A percentile compares a stretch with the other conserved stretches of the same genome.
These are phyloP conservation scores for Capronia coronata DNA, from an alignment of 2,329 filamentous ascomycete genomes.

Conservation along the genomic window DNA sequence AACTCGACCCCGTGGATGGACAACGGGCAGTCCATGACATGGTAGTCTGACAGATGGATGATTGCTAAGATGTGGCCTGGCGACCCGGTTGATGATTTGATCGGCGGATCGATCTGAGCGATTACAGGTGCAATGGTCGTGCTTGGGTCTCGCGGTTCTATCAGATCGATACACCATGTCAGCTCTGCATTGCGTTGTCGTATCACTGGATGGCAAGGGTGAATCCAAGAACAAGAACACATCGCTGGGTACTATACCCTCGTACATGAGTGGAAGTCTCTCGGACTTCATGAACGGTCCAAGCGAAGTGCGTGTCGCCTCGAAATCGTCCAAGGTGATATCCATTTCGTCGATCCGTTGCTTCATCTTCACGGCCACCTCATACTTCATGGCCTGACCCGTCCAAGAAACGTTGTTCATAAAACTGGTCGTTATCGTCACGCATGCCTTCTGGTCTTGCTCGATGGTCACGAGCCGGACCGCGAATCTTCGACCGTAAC, in stretches of 20 bases:
- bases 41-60: conserved; percentile 26
- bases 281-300: conserved; percentile 28
- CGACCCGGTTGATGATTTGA: conserved; percentile 14
- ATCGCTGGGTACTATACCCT: conserved; percentile 11
- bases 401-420: conserved; percentile 20
- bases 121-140: conserved; percentile 21
- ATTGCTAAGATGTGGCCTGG: conserved; percentile 23
- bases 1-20: conserved; percentile 14
- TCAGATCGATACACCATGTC: neutral
- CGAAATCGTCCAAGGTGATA: conserved; percentile 28
- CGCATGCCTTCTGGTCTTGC: conserved; percentile 17
- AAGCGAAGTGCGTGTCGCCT: conserved; percentile 4
- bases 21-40: conserved; percentile 25
- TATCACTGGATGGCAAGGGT: too few relatives aligned
- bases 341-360: conserved; percentile 15
- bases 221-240: too few relatives aligned
- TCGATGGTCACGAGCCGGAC: conserved; percentile 20
- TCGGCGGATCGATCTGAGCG: conserved; percentile 23
- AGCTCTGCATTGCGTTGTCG: too few relatives aligned
- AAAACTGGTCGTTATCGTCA: conserved; percentile 21
- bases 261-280: conserved; percentile 22
- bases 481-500: conserved; percentile 23
- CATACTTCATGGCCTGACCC: conserved; percentile 22
- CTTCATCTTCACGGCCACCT: conserved; percentile 10
- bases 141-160: conserved; percentile 10